Evolutionary conservation across 768 basidiomycete genomes (phyloP), one percentile per base, ranked within the genome.

Genomic region (Podaxis mareebaensis): DNA sequence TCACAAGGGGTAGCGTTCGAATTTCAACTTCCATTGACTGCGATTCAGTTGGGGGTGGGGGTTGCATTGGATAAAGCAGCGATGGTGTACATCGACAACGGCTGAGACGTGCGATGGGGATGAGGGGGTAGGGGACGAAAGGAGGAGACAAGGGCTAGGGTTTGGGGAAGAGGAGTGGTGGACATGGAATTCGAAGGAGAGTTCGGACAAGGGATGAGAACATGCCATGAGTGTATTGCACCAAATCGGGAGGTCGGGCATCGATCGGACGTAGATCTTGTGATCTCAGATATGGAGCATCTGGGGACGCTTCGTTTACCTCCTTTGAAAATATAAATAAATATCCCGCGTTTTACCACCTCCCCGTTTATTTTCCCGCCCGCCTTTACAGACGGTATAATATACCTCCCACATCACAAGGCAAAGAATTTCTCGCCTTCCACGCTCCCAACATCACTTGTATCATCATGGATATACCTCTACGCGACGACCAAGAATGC

Each of bases 341-440:
- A 60, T 51, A 39, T 60, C 39, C 24, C 46, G 26, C 53, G 28
- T 28, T 54, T 61, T 44, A 33, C 26, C 40, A 30, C 22, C 49
- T 59, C 15, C 60, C 49, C 49, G 59, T 24, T 52, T 52, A 60
- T 60, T 61, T 54, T 55, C 60, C 60, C 60, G 60, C 60, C 60
- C 30, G 26, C 33, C 28, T 53, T 22, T 15, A 20, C 46, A 36
- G 54, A 24, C 54, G 46, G 30, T 53, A 60, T 59, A 59, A 59
- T 24, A 59, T 49, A 49, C 58, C 42, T 15, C 20, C 26, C 58
- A 51, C 49, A 51, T 26, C 20, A 24, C 49, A 49, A 36, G 44
- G 30, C 33, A 20, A 2, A 33, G 7, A 1, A 6, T 59, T 33
- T 33, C 20, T 13, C 46, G 11, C 28, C 58, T 58, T 58, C 57